These are phyloP conservation scores for Dendryphion nanum DNA, from an alignment of 2,329 filamentous ascomycete species.

Conservation along the genomic window DNA sequence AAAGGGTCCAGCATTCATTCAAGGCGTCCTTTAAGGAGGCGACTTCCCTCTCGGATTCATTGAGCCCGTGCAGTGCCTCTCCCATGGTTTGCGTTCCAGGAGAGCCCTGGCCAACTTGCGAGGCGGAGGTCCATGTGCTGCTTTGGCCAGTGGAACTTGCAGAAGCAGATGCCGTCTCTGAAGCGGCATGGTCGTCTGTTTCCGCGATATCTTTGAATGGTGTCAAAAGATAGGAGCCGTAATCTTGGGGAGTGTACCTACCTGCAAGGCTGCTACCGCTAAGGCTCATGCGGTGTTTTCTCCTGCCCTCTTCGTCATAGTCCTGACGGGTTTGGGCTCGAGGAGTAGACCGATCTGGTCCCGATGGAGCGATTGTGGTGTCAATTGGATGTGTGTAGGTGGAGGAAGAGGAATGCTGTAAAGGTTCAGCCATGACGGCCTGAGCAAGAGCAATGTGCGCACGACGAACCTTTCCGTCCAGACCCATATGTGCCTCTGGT, in stretches of 20 bases:
- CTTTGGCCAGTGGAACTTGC: constrained; percentile 31
- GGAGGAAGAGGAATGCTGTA: constrained; percentile 33
- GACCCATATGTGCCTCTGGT: constrained; percentile 38
- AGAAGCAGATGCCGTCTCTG: constrained; percentile 28
- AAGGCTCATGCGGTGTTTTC: constrained; percentile 59
- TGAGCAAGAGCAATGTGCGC: constrained; percentile 19
- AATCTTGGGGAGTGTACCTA: constrained; percentile 40
- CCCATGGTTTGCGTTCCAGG: constrained; percentile 39
- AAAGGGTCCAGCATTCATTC: constrained; percentile 89
- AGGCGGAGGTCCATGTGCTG: constrained; percentile 24
- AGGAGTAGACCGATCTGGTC: constrained; percentile 69
- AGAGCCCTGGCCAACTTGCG: constrained; percentile 22
- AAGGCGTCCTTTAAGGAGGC: constrained; percentile 71
- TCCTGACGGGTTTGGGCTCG: constrained; percentile 81
- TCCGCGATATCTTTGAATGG: constrained; percentile 53
- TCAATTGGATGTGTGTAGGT: constrained; percentile 70
- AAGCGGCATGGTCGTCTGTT: constrained; percentile 37
- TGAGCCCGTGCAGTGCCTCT: constrained; percentile 57
- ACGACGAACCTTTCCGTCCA: constrained; percentile 36
- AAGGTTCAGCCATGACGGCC: constrained; percentile 23
- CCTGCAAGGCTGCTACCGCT: constrained; percentile 78
- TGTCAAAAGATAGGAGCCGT: constrained; percentile 14
- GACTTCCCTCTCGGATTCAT: constrained; percentile 62
- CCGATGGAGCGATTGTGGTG: constrained; percentile 62
- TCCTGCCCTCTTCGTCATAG: constrained; percentile 56